Conservation (phyloP, 163 green algal species). For the Scenedesmus sp. region DNA sequence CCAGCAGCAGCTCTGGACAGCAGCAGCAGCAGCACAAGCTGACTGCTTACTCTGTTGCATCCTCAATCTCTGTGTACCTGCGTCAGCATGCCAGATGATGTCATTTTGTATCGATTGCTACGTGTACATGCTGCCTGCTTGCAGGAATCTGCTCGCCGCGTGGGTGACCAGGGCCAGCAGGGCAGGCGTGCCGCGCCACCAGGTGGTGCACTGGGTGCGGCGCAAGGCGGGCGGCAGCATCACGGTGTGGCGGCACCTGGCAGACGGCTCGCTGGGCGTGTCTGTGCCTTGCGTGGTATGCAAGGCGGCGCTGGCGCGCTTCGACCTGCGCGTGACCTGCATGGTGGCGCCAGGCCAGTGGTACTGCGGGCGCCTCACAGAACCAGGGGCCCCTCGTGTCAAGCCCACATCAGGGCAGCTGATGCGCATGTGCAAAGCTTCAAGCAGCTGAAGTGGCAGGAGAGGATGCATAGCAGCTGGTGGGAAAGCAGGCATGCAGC, state of each 20-base stretch:
- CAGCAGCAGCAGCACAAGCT: not conserved
- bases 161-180: conserved; percentile 68
- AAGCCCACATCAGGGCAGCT: conserved; percentile 43
- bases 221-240: conserved; percentile 76
- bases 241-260: conserved; percentile 68
- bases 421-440: not conserved
- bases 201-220: conserved; percentile 75
- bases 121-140: not conserved
- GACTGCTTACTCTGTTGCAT: not conserved
- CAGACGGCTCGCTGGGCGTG: conserved; percentile 74
- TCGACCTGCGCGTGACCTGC: conserved; percentile 77
- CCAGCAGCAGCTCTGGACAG: not conserved
- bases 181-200: conserved; percentile 66
- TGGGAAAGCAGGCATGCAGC: not conserved
- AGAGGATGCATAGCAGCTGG: not conserved
- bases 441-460: not conserved
- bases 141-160: conserved; percentile 66
- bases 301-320: conserved; percentile 63
- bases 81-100: too few species aligned
- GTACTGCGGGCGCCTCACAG: conserved; percentile 66
- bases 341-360: conserved; percentile 49
- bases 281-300: conserved; percentile 78
- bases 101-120: too few species aligned
- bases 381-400: conserved; percentile 18
- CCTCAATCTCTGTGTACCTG: too few species aligned